Percentiles rank a stretch among this genome's conserved stretches.
Conservation (phyloP, 2,329 filamentous ascomycete genomes). For the Trichoderma atrobrunneum region DNA sequence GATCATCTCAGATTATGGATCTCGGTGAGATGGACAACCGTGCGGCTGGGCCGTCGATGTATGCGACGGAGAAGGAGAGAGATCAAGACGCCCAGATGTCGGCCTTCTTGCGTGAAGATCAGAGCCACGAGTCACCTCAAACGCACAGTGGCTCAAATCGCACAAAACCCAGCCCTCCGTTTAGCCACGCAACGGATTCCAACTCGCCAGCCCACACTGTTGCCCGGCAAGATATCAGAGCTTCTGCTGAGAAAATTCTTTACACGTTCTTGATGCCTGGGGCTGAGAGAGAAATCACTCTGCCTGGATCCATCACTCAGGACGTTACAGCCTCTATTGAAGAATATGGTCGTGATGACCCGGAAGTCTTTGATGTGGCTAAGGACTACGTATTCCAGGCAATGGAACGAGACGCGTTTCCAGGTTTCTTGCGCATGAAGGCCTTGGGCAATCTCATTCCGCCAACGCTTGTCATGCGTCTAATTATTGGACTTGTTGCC, state of each 20-base stretch:
- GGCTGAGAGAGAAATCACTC: slow-evolving; percentile 93
- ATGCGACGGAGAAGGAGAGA: slow-evolving; percentile 66
- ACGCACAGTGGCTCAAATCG: slow-evolving; percentile 49
- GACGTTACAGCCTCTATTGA: slow-evolving; percentile 87
- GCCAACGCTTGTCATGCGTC: slow-evolving; percentile 77
- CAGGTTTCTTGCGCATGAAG: slow-evolving; percentile 91
- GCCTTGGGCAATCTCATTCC: slow-evolving; percentile 94
- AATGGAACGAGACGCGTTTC: slow-evolving; percentile 99
- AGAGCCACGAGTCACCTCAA: slow-evolving; percentile 54
- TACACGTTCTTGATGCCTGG: slow-evolving; percentile 94
- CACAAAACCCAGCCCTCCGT: slow-evolving; percentile 53
- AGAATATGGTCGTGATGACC: slow-evolving; percentile 87
- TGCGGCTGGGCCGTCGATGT: slow-evolving; percentile 60
- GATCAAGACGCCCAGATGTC: slow-evolving; percentile 88
- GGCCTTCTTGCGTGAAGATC: slow-evolving; percentile 74
- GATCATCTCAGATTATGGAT: slow-evolving; percentile 78
- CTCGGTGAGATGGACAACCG: slow-evolving; percentile 64
- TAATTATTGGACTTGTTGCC: slow-evolving; percentile 76
- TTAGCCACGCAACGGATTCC: slow-evolving; percentile 67
- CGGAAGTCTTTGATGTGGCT: slow-evolving; percentile 93
- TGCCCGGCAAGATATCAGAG: slow-evolving; percentile 82
- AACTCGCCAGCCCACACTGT: slow-evolving; percentile 82
- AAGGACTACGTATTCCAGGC: slow-evolving; percentile 99
- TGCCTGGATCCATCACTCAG: slow-evolving; percentile 81
- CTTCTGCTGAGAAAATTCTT: slow-evolving; percentile 96